phyloP scores from a whole-genome alignment of 2,329 filamentous ascomycete genomes.

The Plectosphaerella plurivora region DNA sequence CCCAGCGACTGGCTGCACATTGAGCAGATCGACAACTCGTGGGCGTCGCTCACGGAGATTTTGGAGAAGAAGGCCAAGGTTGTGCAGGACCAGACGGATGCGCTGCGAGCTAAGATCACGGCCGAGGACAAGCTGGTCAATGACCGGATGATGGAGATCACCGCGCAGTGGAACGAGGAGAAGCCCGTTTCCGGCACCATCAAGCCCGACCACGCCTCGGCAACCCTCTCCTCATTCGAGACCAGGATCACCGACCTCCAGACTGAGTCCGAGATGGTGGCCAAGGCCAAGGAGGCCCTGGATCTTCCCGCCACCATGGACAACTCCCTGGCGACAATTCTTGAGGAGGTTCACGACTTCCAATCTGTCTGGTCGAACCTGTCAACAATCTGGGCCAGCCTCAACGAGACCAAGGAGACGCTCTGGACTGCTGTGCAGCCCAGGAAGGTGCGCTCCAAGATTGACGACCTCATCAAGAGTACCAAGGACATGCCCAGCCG shows the following conservation, averaged over 20 bases:
- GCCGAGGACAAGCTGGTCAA: conserved; percentile 90
- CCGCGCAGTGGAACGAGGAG: conserved; percentile 87
- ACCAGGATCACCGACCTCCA: conserved; percentile 78
- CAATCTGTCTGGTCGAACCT: conserved; percentile 97
- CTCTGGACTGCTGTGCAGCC: conserved; percentile 96
- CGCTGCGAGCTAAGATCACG: conserved; percentile 86
- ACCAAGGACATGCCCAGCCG: conserved; percentile 98
- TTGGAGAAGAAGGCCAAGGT: conserved; percentile 90
- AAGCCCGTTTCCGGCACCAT: conserved; percentile 96
- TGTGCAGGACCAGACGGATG: conserved; percentile 94
- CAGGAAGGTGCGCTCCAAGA: conserved; percentile 81
- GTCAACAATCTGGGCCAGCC: conserved; percentile 91
- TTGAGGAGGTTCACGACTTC: conserved; percentile 97
- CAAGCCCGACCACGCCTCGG: conserved; percentile 81
- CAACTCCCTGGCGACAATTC: conserved; percentile 74
- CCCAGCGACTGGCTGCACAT: conserved; percentile 92
- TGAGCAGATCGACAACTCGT: conserved; percentile 94
- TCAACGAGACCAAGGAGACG: conserved; percentile 88
- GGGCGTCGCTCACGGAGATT: conserved; percentile 89
- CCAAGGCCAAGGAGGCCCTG: conserved; percentile 93
- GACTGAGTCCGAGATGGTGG: conserved; percentile 86
- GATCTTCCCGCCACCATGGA: conserved; percentile 79
- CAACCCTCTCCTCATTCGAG: conserved; percentile 79
- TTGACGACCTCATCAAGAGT: conserved; percentile 93
- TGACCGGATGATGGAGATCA: conserved; percentile 82